Evolutionary conservation across 805 yeast species (phyloP), one percentile per base, ranked within the genome.

Genomic region (Saturnispora quitensis): DNA sequence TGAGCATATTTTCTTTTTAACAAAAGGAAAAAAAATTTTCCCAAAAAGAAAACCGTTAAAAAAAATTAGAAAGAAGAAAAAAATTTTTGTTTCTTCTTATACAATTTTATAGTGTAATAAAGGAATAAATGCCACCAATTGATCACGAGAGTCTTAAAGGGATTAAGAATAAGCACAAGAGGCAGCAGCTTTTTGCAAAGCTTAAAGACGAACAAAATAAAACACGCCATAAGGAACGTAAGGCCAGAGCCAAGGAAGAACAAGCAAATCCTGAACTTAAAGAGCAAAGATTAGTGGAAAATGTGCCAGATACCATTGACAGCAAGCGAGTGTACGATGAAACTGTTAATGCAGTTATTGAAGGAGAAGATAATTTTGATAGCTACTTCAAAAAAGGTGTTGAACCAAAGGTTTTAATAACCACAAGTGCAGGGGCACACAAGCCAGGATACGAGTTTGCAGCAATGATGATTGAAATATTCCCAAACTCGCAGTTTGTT

Each of bases 381-480:
- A 65, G 68, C 31, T 82, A 82, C 62, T 85, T 84, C 62, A 57
- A 60, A 40, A 70, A 71, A 22, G 61, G 59, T 15, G 66, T 73
- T 55, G 81, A 82, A 48, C 98, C 99, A 45, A 93, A 93, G 67
- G 86, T 93, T 45, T 73, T 93, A 51, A 71, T 93, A 50, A 93
- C 99, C 7, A 93, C 99, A 7, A 89, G 82, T 67, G 87, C 87
- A 40, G 75, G 81, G 59, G 97, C 98, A 15, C 82, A 81, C 60
- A 87, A 86, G 63, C 78, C 79, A 40, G 97, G 96, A 0, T 90
- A 89, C 65, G 90, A 86, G 62, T 89, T 93, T 71, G 90, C 96
- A 8, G 93, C 90, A 56, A 75, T 85, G 51, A 71, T 93, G 58
- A 78, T 86, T 70, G 96, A 89, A 56, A 76, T 90, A 36, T 68